Conservation (phyloP, 164 flowering plant genomes). For the Brasenia schreberi region DNA sequence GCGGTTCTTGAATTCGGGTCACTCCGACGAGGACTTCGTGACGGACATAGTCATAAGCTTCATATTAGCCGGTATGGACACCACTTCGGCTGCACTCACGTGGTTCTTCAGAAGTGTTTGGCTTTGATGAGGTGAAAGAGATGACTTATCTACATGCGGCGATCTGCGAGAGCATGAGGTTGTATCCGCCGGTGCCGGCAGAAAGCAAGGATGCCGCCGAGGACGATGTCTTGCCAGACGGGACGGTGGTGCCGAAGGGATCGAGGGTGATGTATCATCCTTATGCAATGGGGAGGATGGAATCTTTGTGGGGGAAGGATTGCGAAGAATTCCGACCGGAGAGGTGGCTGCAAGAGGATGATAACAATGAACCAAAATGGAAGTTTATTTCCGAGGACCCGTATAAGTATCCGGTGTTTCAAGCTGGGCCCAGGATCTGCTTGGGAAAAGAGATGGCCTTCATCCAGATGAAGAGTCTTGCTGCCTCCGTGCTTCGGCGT, state of each 20-base stretch:
- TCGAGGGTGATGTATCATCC: slow-evolving; percentile 35
- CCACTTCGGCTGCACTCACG: slow-evolving; percentile 68
- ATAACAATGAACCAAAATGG: too few species aligned
- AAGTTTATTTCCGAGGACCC: too few species aligned
- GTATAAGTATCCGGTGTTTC: slow-evolving; percentile 51
- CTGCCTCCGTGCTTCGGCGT: slow-evolving; percentile 42
- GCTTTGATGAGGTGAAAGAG: slow-evolving; percentile 21
- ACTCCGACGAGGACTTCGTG: slow-evolving; percentile 21
- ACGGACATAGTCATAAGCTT: slow-evolving; percentile 73
- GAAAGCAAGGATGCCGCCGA: slow-evolving; percentile 18
- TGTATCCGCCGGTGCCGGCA: slow-evolving; percentile 40
- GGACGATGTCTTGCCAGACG: slow-evolving; percentile 33
- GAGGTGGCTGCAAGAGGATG: slow-evolving; percentile 30
- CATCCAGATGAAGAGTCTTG: slow-evolving; percentile 73
- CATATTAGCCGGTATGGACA: slow-evolving; percentile 74
- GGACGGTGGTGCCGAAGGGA: slow-evolving; percentile 24
- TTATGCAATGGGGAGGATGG: slow-evolving; percentile 47
- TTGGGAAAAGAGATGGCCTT: slow-evolving; percentile 82
- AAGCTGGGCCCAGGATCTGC: slow-evolving; percentile 78
- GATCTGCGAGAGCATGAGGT: slow-evolving; percentile 27
- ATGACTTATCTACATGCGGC: slow-evolving; percentile 33
- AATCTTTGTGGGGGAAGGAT: slow-evolving; percentile 37
- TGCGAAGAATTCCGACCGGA: slow-evolving; percentile 40
- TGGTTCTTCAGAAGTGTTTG: slow-evolving; percentile 75
- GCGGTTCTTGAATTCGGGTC: slow-evolving; percentile 29